Base-by-base conservation (phyloP, 768 basidiomycete species). In the Pholiota microspora region DNA sequence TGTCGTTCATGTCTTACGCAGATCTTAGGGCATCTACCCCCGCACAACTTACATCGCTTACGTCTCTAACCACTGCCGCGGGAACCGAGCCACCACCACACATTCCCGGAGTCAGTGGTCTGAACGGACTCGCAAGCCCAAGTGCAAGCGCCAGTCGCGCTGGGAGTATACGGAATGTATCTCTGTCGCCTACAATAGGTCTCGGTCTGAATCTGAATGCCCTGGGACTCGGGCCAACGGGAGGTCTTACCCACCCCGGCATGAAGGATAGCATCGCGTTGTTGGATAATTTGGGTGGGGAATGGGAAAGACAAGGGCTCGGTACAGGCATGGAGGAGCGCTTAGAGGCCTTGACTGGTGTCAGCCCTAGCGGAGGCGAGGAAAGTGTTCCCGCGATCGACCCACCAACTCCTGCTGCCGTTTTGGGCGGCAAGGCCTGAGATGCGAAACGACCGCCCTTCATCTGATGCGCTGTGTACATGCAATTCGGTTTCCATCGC, bases 1-100 rank as follows among this genome's bases (percentile, higher is more conserved):
- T 93, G 9, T 94, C 92, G 0, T 96, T 94, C 77, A 81, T 95
- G 71, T 89, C 92, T 3, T 94, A 94, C 69, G 81, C 86, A 24
- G 93, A 95, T 68, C 79, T 95, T 2, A 82, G 95, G 36, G 74
- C 87, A 0, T 88, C 86, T 0, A 84, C 90, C 0, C 94, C 94
- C 0, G 75, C 85, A 0, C 78, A 86, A 8, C 83, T 84, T 10
- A 78, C 86, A 36, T 81, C 91, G 1, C 80, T 96, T 2, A 84
- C 84, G 0, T 82, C 83, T 3, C 79, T 94, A 49, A 92, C 92
- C 0, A 80, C 84, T 1, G 80, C 82, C 0, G 70, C 77, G 0
- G 68, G 79, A 2, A 65, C 73, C 29, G 80, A 86, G 28, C 85
- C 85, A 0, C 89, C 89, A 0, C 88, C 89, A 2, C 93, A 94